Percentiles rank a stretch among this genome's conserved stretches.
phyloP scores from a whole-genome alignment of 179 eudicot species.

The Nepenthes alata region DNA sequence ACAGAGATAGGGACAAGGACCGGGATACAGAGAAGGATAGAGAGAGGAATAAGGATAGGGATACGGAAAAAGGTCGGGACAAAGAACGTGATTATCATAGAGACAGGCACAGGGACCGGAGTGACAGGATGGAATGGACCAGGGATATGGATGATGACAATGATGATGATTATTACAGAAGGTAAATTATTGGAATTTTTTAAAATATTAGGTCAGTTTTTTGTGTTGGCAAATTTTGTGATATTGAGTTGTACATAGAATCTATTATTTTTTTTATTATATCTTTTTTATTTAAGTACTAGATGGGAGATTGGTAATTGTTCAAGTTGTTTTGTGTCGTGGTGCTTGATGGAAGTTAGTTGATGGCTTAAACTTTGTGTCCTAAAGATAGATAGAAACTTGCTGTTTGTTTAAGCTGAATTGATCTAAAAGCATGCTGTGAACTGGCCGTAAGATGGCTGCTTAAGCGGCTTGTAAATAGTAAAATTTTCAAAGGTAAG shows the following conservation, averaged over 20 bases:
- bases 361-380: too few relatives aligned
- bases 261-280: neutral
- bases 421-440: too few relatives aligned
- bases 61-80: constrained; percentile 20
- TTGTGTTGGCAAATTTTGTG: neutral
- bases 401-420: too few relatives aligned
- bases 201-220: constrained; percentile 17
- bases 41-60: constrained; percentile 20
- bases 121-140: constrained; percentile 44
- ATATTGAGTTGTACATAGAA: too few relatives aligned
- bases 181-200: constrained; percentile 16
- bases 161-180: constrained; percentile 43
- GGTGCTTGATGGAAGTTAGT: too few relatives aligned
- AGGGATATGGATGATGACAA: constrained; percentile 44
- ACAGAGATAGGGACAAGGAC: constrained; percentile 23
- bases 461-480: too few relatives aligned
- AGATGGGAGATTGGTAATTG: neutral
- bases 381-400: too few relatives aligned
- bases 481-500: too few relatives aligned
- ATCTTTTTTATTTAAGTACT: neutral
- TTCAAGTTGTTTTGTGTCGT: too few relatives aligned
- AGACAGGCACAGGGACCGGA: constrained; percentile 38
- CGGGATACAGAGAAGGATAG: constrained; percentile 15
- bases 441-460: too few relatives aligned
- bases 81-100: constrained; percentile 44